Evolutionary conservation across 768 basidiomycete genomes (phyloP).

Genomic region (Rhodotorula diobovata): DNA sequence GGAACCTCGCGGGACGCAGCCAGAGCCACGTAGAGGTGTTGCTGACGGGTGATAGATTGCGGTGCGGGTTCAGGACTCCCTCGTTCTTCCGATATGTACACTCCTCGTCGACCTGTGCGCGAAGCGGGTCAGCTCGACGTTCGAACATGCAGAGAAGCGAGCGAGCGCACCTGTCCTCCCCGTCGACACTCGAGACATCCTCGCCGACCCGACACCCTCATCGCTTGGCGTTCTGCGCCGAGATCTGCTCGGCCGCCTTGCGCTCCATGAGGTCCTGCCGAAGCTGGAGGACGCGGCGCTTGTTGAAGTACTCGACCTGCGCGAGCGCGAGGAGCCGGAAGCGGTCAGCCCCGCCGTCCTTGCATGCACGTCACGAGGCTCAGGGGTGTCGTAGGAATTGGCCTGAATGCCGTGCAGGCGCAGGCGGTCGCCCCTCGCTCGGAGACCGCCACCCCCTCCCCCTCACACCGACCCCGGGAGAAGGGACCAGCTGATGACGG

Average conservation of each 20-base stretch:
- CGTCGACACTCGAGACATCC: no score
- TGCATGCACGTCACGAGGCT: neutral
- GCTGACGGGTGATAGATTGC: no score
- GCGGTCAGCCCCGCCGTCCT: neutral
- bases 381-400: neutral
- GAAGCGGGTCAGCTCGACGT: no score
- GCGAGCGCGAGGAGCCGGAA: neutral
- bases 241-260: conserved; percentile 27
- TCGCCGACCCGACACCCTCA: neutral
- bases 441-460: neutral
- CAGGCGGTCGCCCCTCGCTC: neutral
- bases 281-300: conserved; percentile 52
- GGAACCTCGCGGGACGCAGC: no score
- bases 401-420: neutral
- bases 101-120: no score
- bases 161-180: neutral
- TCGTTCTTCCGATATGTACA: no score
- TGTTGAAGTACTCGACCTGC: conserved; percentile 93
- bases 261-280: conserved; percentile 38
- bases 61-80: no score
- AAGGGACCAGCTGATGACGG: neutral
- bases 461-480: neutral
- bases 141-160: neutral
- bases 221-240: neutral
- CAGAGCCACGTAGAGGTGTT: no score